Evolutionary conservation across 139 green algal genomes (phyloP).

Genomic region (Trebouxia sp.): DNA sequence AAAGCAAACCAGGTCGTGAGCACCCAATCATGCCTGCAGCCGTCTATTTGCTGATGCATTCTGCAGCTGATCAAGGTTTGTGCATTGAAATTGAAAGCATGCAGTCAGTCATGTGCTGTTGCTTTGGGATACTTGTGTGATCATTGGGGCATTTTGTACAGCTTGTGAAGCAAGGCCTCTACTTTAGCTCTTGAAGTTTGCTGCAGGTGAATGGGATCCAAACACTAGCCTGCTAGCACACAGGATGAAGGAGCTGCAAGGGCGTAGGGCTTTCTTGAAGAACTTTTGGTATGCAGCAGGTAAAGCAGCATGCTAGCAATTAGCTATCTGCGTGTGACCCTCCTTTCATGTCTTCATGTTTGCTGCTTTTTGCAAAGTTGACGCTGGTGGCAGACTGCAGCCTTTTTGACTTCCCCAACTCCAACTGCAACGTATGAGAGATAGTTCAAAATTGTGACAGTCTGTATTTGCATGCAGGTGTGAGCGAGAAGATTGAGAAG

Average conservation of each 20-base stretch:
- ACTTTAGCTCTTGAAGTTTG: not conserved
- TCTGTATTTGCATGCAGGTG: constrained; percentile 34
- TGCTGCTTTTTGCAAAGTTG: too few species aligned
- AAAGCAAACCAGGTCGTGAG: too few species aligned
- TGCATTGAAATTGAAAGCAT: not conserved
- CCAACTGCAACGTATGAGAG: too few species aligned
- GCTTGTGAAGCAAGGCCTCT: not conserved
- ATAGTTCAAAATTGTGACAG: too few species aligned
- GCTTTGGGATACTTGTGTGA: not conserved
- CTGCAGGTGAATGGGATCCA: constrained; percentile 44
- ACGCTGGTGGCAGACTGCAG: too few species aligned
- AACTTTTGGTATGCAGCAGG: constrained; percentile 74
- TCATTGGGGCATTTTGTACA: not conserved
- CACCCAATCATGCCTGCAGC: too few species aligned
- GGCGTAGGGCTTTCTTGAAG: constrained; percentile 60
- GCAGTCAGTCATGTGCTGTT: not conserved
- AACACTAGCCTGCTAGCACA: constrained; percentile 28
- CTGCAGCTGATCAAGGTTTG: too few species aligned
- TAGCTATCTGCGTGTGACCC: too few species aligned
- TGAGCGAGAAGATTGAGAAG: constrained; percentile 65
- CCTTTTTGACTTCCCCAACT: too few species aligned
- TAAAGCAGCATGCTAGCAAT: too few species aligned
- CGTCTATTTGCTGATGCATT: too few species aligned
- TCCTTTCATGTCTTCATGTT: too few species aligned
- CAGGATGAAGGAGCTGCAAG: constrained; percentile 61